Evolutionary conservation across 2,329 filamentous ascomycete genomes (phyloP).

Genomic region (Parastagonospora nodorum): DNA sequence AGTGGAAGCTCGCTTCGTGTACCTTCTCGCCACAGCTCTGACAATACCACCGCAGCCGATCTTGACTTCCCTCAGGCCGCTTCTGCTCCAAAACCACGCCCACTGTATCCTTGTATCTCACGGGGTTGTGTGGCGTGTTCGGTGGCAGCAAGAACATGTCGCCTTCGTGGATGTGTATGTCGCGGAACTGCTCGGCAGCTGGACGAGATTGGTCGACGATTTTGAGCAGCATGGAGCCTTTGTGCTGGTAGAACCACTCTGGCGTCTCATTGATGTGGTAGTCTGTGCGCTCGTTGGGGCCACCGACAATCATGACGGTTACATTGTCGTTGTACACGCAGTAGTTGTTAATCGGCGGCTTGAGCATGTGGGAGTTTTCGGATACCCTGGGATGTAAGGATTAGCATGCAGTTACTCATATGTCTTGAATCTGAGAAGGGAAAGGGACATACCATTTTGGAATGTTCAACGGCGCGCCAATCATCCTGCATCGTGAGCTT

Average conservation of each 20-base stretch:
- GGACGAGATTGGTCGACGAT: conserved; percentile 67
- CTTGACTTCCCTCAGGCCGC: conserved; percentile 70
- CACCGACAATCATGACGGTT: conserved; percentile 92
- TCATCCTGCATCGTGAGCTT: conserved; percentile 21
- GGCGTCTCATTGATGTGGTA: conserved; percentile 98
- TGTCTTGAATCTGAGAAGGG: neutral
- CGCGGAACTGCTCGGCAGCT: conserved; percentile 65
- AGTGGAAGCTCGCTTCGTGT: conserved; percentile 85
- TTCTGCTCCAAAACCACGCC: conserved; percentile 90
- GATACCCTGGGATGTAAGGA: conserved; percentile 68
- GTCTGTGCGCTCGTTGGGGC: conserved; percentile 93
- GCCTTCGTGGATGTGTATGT: conserved; percentile 88
- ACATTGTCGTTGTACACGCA: conserved; percentile 88
- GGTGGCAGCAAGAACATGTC: conserved; percentile 91
- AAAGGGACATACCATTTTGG: conserved; percentile 46
- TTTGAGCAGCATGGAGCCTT: conserved; percentile 90
- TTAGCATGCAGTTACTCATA: neutral
- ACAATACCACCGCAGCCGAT: conserved; percentile 93
- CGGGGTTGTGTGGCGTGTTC: conserved; percentile 96
- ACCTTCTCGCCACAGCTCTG: conserved; percentile 71
- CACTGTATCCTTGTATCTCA: conserved; percentile 92
- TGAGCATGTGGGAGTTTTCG: conserved; percentile 87
- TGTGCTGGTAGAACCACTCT: conserved; percentile 98
- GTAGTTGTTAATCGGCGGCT: conserved; percentile 96
- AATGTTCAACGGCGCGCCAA: conserved; percentile 45